Base-by-base conservation (phyloP, 78 protist genomes). In the Emiliania huxleyi region DNA sequence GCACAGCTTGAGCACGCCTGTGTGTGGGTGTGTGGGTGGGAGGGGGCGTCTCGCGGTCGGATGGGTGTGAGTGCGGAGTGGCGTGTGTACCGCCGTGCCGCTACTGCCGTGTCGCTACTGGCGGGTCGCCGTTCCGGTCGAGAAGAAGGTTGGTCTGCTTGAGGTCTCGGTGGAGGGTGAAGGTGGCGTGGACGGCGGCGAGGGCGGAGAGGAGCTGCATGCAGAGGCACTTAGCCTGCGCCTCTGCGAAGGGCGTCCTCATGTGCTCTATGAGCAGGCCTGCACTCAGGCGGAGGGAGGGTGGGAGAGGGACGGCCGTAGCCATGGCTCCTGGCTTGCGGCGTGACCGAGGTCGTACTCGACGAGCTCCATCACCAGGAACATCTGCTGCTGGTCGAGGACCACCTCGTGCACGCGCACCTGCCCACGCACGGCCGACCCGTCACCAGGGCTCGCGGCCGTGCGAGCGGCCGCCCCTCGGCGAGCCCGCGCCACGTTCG, bases 111-210 rank as follows among this genome's bases (percentile, higher is more conserved):
- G n/a, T n/a, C n/a, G n/a, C n/a, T n/a, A n/a, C n/a, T n/a, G n/a
- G n/a, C n/a, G n/a, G n/a, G n/a, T n/a, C n/a, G n/a, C 96, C 96
- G n/a, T 2, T 2, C 44, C 91, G 90, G 46, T 83, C 48, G 23
- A 94, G 21, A 6, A 95, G 93, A 11, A 95, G 25, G 43, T 95
- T 95, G 46, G 93, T 87, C 11, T 93, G 49, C 62, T 95, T 95
- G 40, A 95, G 90, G 45, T 95, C 96, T 6, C 96, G 40, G 73
- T 93, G 96, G 12, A 93, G 11, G 38, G 94, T 87, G n/a, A 5
- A 83, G 33, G 2, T 18, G 22, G 35, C 45, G 75, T 94, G 96
- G 29, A 79, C 55, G 1, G 87, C 87, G 11, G 87, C 25, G 56
- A 81, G 89, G 35, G 89, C 95, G 33, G 71, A 42, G 81, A 94